A percentile compares a stretch with the other conserved stretches of the same genome.
These are phyloP conservation scores for Alloteropsis angusta DNA, from an alignment of 202 grass and related monocot species.

Conservation along the genomic window DNA sequence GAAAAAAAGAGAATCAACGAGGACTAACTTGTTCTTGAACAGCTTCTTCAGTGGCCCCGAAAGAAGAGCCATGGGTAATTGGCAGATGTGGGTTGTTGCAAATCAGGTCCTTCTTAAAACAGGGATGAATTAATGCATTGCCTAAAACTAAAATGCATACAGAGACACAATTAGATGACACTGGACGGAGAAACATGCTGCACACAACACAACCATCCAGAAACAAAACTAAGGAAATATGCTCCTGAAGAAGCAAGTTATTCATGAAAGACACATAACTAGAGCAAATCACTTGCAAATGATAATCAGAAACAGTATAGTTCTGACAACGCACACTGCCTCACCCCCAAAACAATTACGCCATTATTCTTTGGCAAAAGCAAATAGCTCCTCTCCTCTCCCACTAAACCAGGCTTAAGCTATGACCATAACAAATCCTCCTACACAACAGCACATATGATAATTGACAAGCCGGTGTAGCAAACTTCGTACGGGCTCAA, in stretches of 20 bases:
- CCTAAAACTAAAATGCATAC: not conserved
- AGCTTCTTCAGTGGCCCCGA: too few relatives aligned
- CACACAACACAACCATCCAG: not conserved
- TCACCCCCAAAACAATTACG: not conserved
- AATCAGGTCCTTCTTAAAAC: not conserved
- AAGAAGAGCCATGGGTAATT: too few relatives aligned
- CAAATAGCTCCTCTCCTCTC: conserved; percentile 4
- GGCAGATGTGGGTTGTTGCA: too few relatives aligned
- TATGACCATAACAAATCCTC: conserved; percentile 22
- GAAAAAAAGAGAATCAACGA: not conserved
- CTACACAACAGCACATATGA: not conserved
- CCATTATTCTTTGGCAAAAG: conserved; percentile 44
- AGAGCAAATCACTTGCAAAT: conserved; percentile 2
- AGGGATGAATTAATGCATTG: not conserved
- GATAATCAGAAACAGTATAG: conserved; percentile 22
- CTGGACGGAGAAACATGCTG: not conserved
- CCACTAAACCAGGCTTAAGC: conserved; percentile 23
- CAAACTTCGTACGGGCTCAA: conserved; percentile 1
- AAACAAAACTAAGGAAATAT: not conserved
- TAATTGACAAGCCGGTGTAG: not conserved
- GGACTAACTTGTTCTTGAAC: too few relatives aligned
- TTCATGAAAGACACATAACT: not conserved
- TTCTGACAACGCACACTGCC: conserved; percentile 10
- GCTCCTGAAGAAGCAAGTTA: not conserved
- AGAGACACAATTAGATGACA: too few relatives aligned